Evolutionary conservation across 1,284 basidiomycete species (phyloP), one percentile per base, ranked within the genome.

Genomic region (Ganoderma multipileum): DNA sequence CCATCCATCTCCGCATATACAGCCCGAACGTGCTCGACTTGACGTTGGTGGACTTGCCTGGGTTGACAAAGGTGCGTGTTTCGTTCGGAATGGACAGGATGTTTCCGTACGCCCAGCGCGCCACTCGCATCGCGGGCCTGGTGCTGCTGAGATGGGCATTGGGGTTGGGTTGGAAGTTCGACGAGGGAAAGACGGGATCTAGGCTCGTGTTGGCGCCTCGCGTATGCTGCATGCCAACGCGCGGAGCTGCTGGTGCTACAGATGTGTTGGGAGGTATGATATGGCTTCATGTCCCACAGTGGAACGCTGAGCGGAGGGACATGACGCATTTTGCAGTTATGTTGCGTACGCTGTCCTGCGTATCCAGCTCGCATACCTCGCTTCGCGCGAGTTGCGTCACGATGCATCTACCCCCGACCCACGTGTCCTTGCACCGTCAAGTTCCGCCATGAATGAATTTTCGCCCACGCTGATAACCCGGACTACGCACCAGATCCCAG

Each of bases 11-110:
- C 72, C 90, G 96, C 79, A 97, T 99, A 83, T 97, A 95, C 82
- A 97, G 96, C 73, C 95, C 97, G 30, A 91, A 96, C 77, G 97
- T 99, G 20, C 85, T 99, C 75, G 97, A 99, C 81, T 83, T 99
- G 76, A 99, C 97, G 1, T 82, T 99, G 72, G 97, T 99, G 57
- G 97, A 99, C 83, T 82, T 99, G 66, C 97, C 97, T 7, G 97
- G 97, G 59, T 83, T 99, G 74, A 99, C 97, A 61, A 99, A 99
- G 85, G 94, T 93, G 72, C 65, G 86, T 81, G 7, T 26, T 2
- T 11, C 36, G 14, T 55, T 42, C 23, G 3, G n/a, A 36, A 36
- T 36, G 18, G 55, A 8, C 9, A 2, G 38, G 38, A 28, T 39
- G 38, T 23, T n/a, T 18, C n/a, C n/a, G n/a, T n/a, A n/a, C n/a